These are phyloP conservation scores for Hypsizygus marmoreus DNA, from an alignment of 768 basidiomycete genomes.

Conservation along the genomic window DNA sequence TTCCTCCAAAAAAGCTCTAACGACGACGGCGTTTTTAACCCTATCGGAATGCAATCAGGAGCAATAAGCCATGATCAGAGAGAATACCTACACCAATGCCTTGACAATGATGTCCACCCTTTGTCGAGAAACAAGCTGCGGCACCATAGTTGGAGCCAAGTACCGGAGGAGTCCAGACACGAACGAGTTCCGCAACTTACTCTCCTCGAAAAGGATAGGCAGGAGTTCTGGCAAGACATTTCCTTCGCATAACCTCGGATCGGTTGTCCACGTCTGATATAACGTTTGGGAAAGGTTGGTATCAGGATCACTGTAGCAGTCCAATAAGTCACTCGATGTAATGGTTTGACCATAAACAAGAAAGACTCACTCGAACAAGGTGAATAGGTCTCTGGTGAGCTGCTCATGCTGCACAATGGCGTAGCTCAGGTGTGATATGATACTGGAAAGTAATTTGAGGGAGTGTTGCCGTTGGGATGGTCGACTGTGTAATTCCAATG, in stretches of 20 bases:
- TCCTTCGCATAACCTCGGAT: conserved; percentile 10
- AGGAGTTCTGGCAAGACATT: conserved; percentile 11
- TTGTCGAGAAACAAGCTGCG: conserved; percentile 7
- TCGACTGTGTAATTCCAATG: conserved; percentile 8
- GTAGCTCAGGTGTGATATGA: conserved; percentile 16
- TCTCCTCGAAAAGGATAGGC: conserved; percentile 12
- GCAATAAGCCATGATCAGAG: not conserved
- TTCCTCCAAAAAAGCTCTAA: conserved; percentile 15
- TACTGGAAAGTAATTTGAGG: conserved; percentile 15
- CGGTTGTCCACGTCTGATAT: conserved; percentile 13
- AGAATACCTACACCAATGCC: conserved; percentile 11
- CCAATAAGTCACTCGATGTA: too few species aligned
- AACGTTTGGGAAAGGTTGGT: conserved; percentile 11
- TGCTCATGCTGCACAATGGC: conserved; percentile 13
- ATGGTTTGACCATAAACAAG: not conserved
- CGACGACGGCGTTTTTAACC: conserved; percentile 7
- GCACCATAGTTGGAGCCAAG: conserved; percentile 16
- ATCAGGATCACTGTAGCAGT: conserved; percentile 17
- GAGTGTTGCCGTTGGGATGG: conserved; percentile 12
- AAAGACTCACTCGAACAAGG: conserved; percentile 18
- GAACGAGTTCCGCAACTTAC: conserved; percentile 11
- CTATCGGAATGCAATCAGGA: conserved; percentile 4
- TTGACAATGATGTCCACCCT: conserved; percentile 14
- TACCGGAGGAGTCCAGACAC: conserved; percentile 15
- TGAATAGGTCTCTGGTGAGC: conserved; percentile 10